These are phyloP conservation scores for Fonsecaea erecta DNA, from an alignment of 2,329 filamentous ascomycete species.

Conservation along the genomic window DNA sequence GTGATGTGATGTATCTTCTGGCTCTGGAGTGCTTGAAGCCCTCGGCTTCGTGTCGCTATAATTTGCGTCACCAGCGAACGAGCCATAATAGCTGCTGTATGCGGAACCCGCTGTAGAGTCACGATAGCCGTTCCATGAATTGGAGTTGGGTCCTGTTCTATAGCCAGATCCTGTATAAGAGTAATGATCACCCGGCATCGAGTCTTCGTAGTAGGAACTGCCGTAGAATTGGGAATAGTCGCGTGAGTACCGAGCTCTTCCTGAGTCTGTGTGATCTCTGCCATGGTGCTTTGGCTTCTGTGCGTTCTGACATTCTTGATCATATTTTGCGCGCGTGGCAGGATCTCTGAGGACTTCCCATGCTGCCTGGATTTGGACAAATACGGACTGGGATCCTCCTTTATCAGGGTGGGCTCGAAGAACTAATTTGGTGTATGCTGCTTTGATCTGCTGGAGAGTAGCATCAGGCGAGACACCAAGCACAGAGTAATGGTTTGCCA, in stretches of 20 bases:
- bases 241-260: not conserved
- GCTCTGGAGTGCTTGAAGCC: not conserved
- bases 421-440: constrained; percentile 20
- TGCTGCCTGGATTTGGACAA: constrained; percentile 15
- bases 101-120: constrained; percentile 8
- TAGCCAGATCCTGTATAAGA: not conserved
- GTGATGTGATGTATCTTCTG: not conserved
- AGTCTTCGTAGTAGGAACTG: not conserved
- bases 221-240: not conserved
- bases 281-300: not conserved
- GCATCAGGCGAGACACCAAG: constrained; percentile 18
- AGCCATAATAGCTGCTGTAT: not conserved
- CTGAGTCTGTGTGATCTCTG: not conserved
- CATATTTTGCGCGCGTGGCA: constrained; percentile 6
- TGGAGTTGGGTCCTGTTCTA: not conserved
- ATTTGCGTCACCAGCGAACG: not conserved
- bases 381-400: constrained; percentile 9
- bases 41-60: not conserved
- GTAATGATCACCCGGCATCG: not conserved
- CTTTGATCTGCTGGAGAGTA: constrained; percentile 16
- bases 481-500: constrained; percentile 20
- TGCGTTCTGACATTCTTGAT: not conserved
- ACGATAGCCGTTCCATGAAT: not conserved
- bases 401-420: constrained; percentile 30
- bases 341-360: constrained; percentile 21